A percentile compares a stretch with the other conserved stretches of the same genome.
These are phyloP conservation scores for Zymoseptoria crescenta DNA, from an alignment of 2,329 filamentous ascomycete species.

Conservation along the genomic window DNA sequence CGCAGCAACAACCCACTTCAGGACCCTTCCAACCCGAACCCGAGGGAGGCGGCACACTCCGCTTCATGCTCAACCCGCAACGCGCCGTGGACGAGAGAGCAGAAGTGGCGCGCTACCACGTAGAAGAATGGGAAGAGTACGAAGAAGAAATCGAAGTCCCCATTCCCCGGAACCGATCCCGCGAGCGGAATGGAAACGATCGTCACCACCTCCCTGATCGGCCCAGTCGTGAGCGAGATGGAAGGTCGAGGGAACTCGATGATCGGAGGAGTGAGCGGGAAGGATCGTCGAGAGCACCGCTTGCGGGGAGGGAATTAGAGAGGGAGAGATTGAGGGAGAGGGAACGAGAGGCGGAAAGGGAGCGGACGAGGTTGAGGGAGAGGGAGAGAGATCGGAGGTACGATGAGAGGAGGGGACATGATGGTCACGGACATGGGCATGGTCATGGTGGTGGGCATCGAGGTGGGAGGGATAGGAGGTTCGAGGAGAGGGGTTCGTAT, in stretches of 20 bases:
- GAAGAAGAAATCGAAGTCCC: conserved; percentile 64
- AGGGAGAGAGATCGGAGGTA: conserved; percentile 22
- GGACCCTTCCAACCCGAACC: conserved; percentile 16
- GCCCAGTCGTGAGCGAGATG: conserved; percentile 16
- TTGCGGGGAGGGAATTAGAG: conserved; percentile 14
- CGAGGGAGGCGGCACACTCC: conserved; percentile 56
- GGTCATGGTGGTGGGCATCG: conserved; percentile 3
- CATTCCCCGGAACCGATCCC: conserved; percentile 13
- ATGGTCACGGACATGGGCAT: neutral
- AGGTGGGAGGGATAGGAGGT: conserved; percentile 16
- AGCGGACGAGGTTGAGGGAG: conserved; percentile 17
- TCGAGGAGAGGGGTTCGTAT: conserved; percentile 21
- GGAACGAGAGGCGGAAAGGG: conserved; percentile 21
- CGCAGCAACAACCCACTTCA: conserved; percentile 12
- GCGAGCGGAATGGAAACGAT: conserved; percentile 16
- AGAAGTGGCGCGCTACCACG: conserved; percentile 60
- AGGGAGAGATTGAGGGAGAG: conserved; percentile 16
- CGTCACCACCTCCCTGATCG: conserved; percentile 9
- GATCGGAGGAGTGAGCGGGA: conserved; percentile 65
- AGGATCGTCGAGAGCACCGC: conserved; percentile 50
- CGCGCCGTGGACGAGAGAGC: conserved; percentile 64
- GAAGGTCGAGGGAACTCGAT: conserved; percentile 14
- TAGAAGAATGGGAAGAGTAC: conserved; percentile 67
- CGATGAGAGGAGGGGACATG: conserved; percentile 16
- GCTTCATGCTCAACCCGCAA: conserved; percentile 80